Base-by-base conservation (phyloP, 2,329 filamentous ascomycete genomes). In the Fusarium mangiferae region DNA sequence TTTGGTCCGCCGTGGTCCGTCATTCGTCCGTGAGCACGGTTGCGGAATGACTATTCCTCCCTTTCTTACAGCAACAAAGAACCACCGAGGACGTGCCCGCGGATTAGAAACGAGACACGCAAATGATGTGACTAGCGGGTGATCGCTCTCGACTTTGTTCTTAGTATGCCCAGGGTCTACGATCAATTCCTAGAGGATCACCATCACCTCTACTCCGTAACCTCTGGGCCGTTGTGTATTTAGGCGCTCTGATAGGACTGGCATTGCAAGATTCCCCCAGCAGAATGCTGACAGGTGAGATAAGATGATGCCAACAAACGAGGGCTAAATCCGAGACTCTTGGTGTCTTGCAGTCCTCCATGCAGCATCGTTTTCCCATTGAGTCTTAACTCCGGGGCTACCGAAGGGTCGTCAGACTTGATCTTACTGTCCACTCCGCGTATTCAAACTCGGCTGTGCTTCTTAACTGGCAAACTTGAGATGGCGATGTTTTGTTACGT, bases 321-420 rank as follows among this genome's bases (percentile, higher is more conserved):
- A 39, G 20, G 41, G 14, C 26, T 33, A 51, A 65, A 24, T 38
- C 56, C 62, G 48, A 58, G 38, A 15, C 41, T 30, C 45, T 36
- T 52, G 41, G 26, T 42, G 38, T 51, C 39, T 51, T 70, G 28
- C 44, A 24, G 24, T 49, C n/a, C 51, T 24, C 39, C 17, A 38
- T 69, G 35, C 41, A 54, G 45, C 38, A 35, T 58, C 24, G 15
- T 66, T 41, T 52, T 28, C 20, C 52, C 41, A 54, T 18, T 52
- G 11, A 54, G 46, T 39, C 72, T 75, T 75, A 77, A 77, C 61
- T 77, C 75, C 75, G 75, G 62, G 51, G 38, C 41, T 60, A 48
- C 74, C 72, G 74, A 63, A 48, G 59, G 73, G 66, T 38, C 20
- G 62, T 62, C 62, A 70, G 74, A 59, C 45, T 30, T 49, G 33